Evolutionary conservation across 495 filamentous ascomycete genomes (phyloP), one percentile per base, ranked within the genome.

Genomic region (Gamarada debralockiae): DNA sequence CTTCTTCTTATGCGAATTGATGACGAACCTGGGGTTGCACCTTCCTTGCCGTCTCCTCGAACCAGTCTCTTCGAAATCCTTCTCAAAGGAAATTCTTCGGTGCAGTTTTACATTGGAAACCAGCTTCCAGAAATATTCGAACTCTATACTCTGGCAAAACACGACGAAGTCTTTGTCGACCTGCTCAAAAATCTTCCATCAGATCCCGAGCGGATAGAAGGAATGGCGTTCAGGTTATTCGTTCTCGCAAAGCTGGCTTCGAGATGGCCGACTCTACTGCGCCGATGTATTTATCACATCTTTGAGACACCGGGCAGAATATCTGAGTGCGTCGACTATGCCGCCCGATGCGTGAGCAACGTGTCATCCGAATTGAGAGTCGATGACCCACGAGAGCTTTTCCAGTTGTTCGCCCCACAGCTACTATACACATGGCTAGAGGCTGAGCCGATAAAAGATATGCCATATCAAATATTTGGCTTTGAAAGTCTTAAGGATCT

Each of bases 341-440:
- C 92, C 1, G 76, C 76, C 42, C 78, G 75, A 44, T 91, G 88
- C 61, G 67, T 95, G 39, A 56, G 54, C n/a, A 71, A 76, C 39
- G 79, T 97, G 21, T 79, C 90, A 4, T 70, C 65, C 37, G 70
- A 77, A 5, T 74, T 95, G 33, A 73, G 78, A 2, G 77, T 97
- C 29, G 62, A 71, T 29, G 73, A 79, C 34, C 73, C 87, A 1
- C 78, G 76, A 59, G 76, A 83, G 36, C 65, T 99, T 3, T 97
- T 97, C 65, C 77, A 74, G n/a, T 74, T 97, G 3, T 97, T 97
- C 62, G 83, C 87, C 15, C 84, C 91, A 20, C 95, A 99, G 65
- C 76, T 97, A n/a, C 73, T 97, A 3, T 95, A 89, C 64, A 95
- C 91, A 0, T 97, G 93, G 95, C 79, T 91, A 2, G 79, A 86